Percentiles rank a stretch among this genome's conserved stretches.
These are phyloP conservation scores for Streptanthus diversifolius DNA, from an alignment of 345 rosid genomes.

Conservation along the genomic window DNA sequence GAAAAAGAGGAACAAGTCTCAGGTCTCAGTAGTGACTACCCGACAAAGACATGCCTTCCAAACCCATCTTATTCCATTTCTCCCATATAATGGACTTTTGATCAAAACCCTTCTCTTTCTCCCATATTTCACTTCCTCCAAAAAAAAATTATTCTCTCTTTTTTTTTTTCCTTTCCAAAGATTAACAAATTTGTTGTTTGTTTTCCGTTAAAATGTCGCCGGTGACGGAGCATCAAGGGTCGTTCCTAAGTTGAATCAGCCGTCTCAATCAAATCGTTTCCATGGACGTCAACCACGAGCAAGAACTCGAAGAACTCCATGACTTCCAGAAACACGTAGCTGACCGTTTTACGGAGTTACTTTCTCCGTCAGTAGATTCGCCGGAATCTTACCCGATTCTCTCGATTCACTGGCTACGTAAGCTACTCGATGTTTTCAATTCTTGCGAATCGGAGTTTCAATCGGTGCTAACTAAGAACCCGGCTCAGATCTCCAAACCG, in stretches of 20 bases:
- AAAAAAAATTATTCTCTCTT: background rate
- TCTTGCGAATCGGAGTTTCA: constrained; percentile 90
- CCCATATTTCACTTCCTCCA: background rate
- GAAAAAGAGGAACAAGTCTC: constrained; percentile 34
- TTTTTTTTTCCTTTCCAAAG: background rate
- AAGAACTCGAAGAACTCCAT: constrained; percentile 79
- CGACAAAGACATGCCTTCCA: constrained; percentile 30
- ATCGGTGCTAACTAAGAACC: constrained; percentile 49
- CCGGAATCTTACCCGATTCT: constrained; percentile 38
- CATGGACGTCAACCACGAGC: constrained; percentile 79
- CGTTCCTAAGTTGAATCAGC: constrained; percentile 77
- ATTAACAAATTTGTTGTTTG: background rate
- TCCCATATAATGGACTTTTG: constrained; percentile 13
- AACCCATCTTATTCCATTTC: background rate
- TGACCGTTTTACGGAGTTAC: constrained; percentile 59
- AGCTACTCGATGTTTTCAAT: constrained; percentile 75
- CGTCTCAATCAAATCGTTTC: constrained; percentile 74
- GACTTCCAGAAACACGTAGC: constrained; percentile 66
- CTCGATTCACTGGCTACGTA: constrained; percentile 71
- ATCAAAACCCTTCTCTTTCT: background rate
- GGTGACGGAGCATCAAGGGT: constrained; percentile 63
- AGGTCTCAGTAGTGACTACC: constrained; percentile 29
- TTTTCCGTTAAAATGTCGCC: constrained; percentile 41
- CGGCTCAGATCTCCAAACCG: constrained; percentile 63
- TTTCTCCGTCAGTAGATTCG: constrained; percentile 23